These are phyloP conservation scores for Spinellus fusiger DNA, from an alignment of 192 early-diverging fungal genomes.

Conservation along the genomic window DNA sequence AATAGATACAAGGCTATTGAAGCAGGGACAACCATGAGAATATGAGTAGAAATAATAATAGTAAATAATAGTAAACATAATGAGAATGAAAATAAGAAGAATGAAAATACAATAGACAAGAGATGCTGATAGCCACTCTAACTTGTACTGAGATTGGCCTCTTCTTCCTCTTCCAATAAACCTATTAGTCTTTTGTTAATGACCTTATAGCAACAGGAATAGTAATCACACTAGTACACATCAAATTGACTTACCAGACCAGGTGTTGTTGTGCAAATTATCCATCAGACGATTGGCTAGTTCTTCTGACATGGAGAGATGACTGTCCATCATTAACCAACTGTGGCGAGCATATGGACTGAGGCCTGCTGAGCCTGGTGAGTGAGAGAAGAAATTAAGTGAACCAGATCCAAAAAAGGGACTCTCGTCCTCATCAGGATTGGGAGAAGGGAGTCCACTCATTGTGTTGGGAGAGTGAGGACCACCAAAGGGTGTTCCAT, in stretches of 20 bases:
- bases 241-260: constrained; percentile 12
- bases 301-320: constrained; percentile 9
- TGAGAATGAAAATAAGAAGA: no score
- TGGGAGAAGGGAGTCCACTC: background rate
- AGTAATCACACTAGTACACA: no score
- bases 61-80: no score
- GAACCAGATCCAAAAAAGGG: background rate
- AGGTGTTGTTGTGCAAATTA: constrained; percentile 1
- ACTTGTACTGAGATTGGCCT: no score
- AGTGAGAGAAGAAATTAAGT: background rate
- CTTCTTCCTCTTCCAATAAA: no score
- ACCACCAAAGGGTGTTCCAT: background rate
- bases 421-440: background rate
- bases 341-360: constrained; percentile 6
- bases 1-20: no score
- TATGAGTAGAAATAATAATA: no score
- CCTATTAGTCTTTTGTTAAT: no score
- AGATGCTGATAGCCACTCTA: no score
- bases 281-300: constrained; percentile 8
- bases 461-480: background rate
- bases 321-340: constrained; percentile 16
- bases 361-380: background rate
- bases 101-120: no score
- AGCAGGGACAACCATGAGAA: no score
- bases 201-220: no score